phyloP scores from a whole-genome alignment of 148 eudicot genomes.

The Amaranthus cruentus region DNA sequence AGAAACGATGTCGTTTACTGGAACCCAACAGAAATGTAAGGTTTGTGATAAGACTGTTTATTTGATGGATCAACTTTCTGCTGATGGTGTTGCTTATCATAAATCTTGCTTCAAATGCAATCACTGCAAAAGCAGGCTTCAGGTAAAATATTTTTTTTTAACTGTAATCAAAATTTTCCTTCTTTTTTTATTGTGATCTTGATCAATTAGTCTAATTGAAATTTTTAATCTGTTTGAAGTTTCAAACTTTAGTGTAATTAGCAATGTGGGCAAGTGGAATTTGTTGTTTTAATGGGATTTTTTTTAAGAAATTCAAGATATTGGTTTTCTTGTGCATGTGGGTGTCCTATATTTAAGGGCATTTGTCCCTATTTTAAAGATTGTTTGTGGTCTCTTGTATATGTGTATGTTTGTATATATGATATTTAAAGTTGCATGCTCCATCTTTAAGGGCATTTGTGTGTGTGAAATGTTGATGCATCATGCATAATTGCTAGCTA shows the following conservation, averaged over 20 bases:
- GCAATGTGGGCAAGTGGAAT: background rate
- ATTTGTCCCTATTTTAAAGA: background rate
- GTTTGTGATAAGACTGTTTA: constrained; percentile 90
- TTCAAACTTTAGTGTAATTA: background rate
- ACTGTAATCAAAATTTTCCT: background rate
- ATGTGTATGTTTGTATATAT: background rate
- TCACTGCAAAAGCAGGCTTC: constrained; percentile 78
- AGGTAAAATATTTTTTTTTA: constrained; percentile 30
- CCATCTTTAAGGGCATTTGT: background rate
- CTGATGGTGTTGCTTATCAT: constrained; percentile 70
- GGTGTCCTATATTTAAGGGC: background rate
- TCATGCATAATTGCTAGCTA: background rate
- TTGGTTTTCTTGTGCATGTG: background rate
- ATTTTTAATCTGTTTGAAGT: background rate
- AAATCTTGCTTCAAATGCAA: constrained; percentile 86
- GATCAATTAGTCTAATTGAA: background rate
- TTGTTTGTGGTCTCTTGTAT: background rate
- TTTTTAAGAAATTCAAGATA: background rate
- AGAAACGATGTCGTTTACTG: constrained; percentile 62
- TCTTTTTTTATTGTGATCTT: background rate
- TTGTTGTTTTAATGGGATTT: background rate
- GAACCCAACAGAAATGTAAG: constrained; percentile 83
- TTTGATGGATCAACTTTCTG: constrained; percentile 68
- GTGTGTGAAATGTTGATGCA: background rate
- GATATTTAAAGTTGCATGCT: background rate